Evolutionary conservation across 306 rosid genomes (phyloP).

Genomic region (Alnus glutinosa): DNA sequence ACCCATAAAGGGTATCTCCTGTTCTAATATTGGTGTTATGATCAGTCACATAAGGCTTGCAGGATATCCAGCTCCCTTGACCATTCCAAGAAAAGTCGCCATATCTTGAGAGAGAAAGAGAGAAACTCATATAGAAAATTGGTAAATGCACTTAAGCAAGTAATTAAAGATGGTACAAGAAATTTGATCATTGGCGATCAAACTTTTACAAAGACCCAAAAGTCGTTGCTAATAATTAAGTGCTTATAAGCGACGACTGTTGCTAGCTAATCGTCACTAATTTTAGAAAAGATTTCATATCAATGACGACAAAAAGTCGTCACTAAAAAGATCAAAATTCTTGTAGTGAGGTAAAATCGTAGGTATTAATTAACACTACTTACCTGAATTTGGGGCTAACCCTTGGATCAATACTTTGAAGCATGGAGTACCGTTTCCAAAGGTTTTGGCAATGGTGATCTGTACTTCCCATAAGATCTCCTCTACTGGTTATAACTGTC

Average conservation of each 20-base stretch:
- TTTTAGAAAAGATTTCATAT: neutral
- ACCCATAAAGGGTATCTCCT: neutral
- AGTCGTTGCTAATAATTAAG: no score
- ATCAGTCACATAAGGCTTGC: neutral
- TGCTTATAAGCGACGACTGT: no score
- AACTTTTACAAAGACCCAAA: no score
- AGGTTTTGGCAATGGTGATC: neutral
- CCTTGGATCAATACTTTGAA: neutral
- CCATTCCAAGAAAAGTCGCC: neutral
- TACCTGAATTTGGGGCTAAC: conserved; percentile 7
- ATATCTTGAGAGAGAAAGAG: neutral
- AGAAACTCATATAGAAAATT: neutral
- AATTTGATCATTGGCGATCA: no score
- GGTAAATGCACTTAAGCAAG: no score
- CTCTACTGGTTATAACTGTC: conserved; percentile 2
- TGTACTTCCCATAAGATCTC: conserved; percentile 3
- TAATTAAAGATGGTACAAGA: no score
- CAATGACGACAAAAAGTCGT: neutral
- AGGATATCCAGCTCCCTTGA: neutral
- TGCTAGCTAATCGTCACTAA: no score
- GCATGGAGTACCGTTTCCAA: neutral
- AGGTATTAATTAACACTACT: neutral
- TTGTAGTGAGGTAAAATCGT: neutral
- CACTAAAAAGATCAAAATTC: no score
- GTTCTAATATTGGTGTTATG: neutral